phyloP scores from a whole-genome alignment of 1,284 basidiomycete species.

The Tilletiopsis washingtonensis region DNA sequence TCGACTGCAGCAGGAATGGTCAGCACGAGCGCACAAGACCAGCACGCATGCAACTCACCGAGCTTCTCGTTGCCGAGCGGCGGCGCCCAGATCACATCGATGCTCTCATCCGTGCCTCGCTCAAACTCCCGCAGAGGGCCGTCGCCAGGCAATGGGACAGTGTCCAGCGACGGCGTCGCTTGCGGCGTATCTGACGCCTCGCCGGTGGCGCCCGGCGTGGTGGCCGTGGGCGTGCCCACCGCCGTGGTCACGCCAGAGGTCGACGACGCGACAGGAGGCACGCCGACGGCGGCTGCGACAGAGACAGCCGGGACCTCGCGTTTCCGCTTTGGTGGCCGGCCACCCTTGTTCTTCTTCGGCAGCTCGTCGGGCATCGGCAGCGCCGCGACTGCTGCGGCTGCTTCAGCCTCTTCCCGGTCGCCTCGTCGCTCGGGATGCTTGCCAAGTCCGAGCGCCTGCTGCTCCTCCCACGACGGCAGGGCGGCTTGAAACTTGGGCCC shows the following conservation, averaged over 20 bases:
- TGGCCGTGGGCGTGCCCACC: too few species aligned
- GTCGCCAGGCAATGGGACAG: neutral
- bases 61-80: neutral
- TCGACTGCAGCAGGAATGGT: constrained; percentile 47
- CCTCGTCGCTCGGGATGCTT: too few species aligned
- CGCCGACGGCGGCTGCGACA: too few species aligned
- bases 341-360: neutral
- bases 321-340: constrained; percentile 4
- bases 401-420: too few species aligned
- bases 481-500: constrained; percentile 76
- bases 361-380: constrained; percentile 11
- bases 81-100: constrained; percentile 55
- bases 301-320: too few species aligned
- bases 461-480: constrained; percentile 38
- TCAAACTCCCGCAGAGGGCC: constrained; percentile 47
- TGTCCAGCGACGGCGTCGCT: constrained; percentile 38
- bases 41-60: neutral
- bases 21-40: neutral
- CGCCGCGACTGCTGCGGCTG: too few species aligned
- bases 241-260: too few species aligned
- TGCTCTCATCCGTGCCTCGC: constrained; percentile 65
- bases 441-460: constrained; percentile 21
- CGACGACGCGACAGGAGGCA: too few species aligned
- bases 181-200: constrained; percentile 7
- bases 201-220: neutral